Conservation (phyloP, 805 yeast genomes). For the Saccharomycopsis microspora region DNA sequence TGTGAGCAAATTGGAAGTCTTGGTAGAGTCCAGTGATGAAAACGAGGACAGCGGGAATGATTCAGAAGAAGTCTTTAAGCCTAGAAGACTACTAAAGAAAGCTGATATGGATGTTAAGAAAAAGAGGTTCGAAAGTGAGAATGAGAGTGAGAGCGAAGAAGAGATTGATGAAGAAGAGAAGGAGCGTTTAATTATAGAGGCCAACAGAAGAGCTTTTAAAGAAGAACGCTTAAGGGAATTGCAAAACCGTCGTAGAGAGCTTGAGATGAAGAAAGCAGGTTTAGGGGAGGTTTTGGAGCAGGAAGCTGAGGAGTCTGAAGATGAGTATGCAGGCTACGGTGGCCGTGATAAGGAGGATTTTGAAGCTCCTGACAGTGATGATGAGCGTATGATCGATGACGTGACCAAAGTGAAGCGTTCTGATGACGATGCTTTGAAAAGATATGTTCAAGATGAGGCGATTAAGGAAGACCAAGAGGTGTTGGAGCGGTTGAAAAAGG, state of each 20-base stretch:
- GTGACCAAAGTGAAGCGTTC: constrained; percentile 38
- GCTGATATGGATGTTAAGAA: not conserved
- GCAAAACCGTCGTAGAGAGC: constrained; percentile 19
- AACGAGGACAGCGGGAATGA: constrained; percentile 7
- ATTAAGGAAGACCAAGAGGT: constrained; percentile 50
- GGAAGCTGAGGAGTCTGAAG: constrained; percentile 84
- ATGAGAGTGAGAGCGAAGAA: constrained; percentile 14
- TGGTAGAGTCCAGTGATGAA: not conserved
- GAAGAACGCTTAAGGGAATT: constrained; percentile 18
- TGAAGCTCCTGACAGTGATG: constrained; percentile 58
- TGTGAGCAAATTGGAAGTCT: not conserved
- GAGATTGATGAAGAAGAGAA: constrained; percentile 17
- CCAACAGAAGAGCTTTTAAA: constrained; percentile 18
- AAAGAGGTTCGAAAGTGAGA: constrained; percentile 14
- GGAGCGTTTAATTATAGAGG: constrained; percentile 18
- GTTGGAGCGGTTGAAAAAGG: constrained; percentile 51
- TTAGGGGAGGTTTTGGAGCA: constrained; percentile 54
- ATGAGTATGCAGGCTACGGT: constrained; percentile 78
- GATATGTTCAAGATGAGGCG: constrained; percentile 46
- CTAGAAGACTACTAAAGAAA: not conserved
- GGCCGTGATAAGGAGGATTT: constrained; percentile 42
- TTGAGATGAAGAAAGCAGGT: constrained; percentile 49
- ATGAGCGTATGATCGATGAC: constrained; percentile 71
- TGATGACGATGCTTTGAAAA: constrained; percentile 47
- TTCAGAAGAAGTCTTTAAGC: constrained; percentile 1